Evolutionary conservation across 257 asterid genomes (phyloP), one percentile per base, ranked within the genome.

Genomic region (Solanum tacnaense): DNA sequence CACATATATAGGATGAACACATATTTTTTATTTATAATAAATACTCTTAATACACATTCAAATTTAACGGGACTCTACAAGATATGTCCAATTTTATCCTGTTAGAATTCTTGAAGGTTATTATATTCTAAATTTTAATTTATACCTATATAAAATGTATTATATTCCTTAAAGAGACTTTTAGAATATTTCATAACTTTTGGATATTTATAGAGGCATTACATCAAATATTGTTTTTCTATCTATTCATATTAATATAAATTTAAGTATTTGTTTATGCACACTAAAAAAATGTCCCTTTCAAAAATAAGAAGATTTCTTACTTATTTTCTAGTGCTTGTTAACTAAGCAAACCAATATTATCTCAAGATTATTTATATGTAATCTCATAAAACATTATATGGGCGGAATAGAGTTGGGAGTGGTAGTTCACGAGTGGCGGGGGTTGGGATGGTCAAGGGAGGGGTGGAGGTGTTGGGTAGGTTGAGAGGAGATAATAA

Each of bases 11-110:
- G 4, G 62, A 52, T 18, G n/a, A 52, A 52, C 10, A 7, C 62
- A 18, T 52, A n/a, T 52, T 52, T 52, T 52, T 52, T 52, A 52
- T 52, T 18, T 52, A 52, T 52, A 5, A 52, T 52, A 5, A 46
- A 46, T 46, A 46, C 56, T 46, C 18, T 46, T 46, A 13, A 46
- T 46, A 46, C 56, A 46, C 56, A 1, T 46, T 46, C 56, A 13
- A 46, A 46, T 46, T 13, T 46, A 46, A 46, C 18, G 20, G 56
- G 4, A 52, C n/a, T 52, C 2, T 52, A 52, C 1, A 0, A 6
- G 0, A 52, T 18, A 52, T 6, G n/a, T 52, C 0, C 10, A 52
- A 6, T 52, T 18, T 52, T 0, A 18, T 52, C 0, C 1, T 5
- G 3, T 49, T 49, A 49, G 0, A 52, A 16, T 16, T 52, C 4